Base-by-base conservation (phyloP, 2,329 filamentous ascomycete genomes). In the Penicillium rolfsii region DNA sequence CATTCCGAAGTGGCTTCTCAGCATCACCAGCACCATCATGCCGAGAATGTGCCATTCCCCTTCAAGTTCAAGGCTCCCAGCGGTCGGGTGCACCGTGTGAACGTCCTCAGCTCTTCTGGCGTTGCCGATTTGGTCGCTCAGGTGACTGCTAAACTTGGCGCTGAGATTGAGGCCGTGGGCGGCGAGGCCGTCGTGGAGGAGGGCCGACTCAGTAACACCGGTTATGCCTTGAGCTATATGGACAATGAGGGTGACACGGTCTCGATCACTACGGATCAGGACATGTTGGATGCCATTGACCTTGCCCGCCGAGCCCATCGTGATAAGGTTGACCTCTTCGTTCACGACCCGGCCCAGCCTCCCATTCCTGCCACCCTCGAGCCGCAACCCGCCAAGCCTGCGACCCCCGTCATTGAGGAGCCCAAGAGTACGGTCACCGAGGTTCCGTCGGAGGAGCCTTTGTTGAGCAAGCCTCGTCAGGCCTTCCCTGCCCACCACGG, bases 11-110 rank as follows among this genome's bases (percentile, higher is more conserved):
- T 86, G 57, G 77, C 87, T 26, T 84, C 89, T 43, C 83, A 88
- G 16, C 79, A 82, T 3, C 70, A 78, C 7, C 83, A 89, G 50
- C 82, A 88, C 19, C 82, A 88, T n/a, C 71, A 77, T 6, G 82
- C 70, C 5, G 85, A 91, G 70, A 91, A 96, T 67, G 78, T 86
- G 11, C 91, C 94, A 0, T 99, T 98, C 79, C 87, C 94, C 2
- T 99, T 99, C 87, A 99, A 99, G 78, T 99, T 99, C 85, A 98
- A 98, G 82, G 93, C 95, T 1, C 95, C 95, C 1, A 93, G 91
- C 69, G 95, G 94, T 49, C 91, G 95, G 55, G 93, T 98, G 19
- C 95, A 99, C 78, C 88, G 95, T 57, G 81, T 99, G 54, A 95
- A 98, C 72, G 89, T 97, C 30, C 83, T 88, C 57, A 89, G 93